phyloP scores from a whole-genome alignment of 108 stramenopile species.

The Cylindrotheca fusiformis region DNA sequence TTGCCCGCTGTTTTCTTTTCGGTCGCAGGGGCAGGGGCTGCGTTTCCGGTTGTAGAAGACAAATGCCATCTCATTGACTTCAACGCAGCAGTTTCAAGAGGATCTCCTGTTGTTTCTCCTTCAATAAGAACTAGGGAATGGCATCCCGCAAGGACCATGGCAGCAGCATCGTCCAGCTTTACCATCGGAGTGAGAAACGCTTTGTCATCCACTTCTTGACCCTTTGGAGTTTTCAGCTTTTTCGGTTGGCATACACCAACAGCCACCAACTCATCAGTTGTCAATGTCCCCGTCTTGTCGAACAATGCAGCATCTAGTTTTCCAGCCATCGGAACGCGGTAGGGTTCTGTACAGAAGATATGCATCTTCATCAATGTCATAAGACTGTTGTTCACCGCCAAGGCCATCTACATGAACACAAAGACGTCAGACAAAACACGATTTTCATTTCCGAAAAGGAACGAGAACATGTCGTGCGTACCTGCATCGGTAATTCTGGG shows the following conservation, averaged over 20 bases:
- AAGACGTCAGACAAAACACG: neutral
- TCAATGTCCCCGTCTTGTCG: conserved; percentile 98
- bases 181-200: conserved; percentile 74
- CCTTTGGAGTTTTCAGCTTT: conserved; percentile 32
- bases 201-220: conserved; percentile 36
- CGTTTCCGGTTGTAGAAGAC: conserved; percentile 44
- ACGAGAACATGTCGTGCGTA: neutral
- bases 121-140: conserved; percentile 87
- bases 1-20: conserved; percentile 60
- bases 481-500: conserved; percentile 85
- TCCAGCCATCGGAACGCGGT: conserved; percentile 94
- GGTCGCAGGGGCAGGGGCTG: conserved; percentile 52
- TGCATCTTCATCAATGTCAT: conserved; percentile 97
- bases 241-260: conserved; percentile 77
- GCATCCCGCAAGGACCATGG: conserved; percentile 88
- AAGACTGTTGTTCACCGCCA: conserved; percentile 94
- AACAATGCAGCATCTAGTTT: conserved; percentile 94
- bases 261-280: conserved; percentile 96
- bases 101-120: conserved; percentile 89
- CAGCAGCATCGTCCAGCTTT: conserved; percentile 56
- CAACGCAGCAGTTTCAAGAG: conserved; percentile 83
- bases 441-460: neutral
- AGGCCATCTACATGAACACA: conserved; percentile 89
- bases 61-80: conserved; percentile 84
- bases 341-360: conserved; percentile 96